These are phyloP conservation scores for Hyaloscypha hepaticicola DNA, from an alignment of 495 filamentous ascomycete species.

Conservation along the genomic window DNA sequence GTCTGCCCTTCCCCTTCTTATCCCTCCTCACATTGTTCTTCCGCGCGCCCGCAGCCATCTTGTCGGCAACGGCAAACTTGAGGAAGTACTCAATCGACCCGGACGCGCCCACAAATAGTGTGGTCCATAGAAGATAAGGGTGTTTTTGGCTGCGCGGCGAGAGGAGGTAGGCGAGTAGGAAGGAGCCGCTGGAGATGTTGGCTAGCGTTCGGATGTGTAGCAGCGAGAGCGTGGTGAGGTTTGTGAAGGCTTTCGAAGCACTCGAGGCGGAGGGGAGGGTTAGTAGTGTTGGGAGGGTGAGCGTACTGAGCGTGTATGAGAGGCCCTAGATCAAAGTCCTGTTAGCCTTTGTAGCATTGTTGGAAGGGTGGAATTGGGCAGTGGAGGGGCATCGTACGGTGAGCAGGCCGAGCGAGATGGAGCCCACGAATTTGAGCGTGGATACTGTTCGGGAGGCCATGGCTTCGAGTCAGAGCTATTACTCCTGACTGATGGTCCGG, in stretches of 20 bases:
- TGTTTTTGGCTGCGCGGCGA: conserved; percentile 70
- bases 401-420: conserved; percentile 78
- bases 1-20: conserved; percentile 30
- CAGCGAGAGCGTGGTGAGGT: conserved; percentile 58
- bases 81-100: conserved; percentile 57
- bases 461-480: background rate
- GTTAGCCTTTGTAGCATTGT: background rate
- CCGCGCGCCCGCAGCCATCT: conserved; percentile 35
- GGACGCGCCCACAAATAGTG: conserved; percentile 54
- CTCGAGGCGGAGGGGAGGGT: conserved; percentile 68
- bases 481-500: conserved; percentile 20
- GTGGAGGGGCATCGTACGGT: conserved; percentile 57
- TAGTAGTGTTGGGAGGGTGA: conserved; percentile 74
- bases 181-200: conserved; percentile 56
- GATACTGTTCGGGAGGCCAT: conserved; percentile 73
- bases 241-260: conserved; percentile 62
- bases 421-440: conserved; percentile 84
- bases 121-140: conserved; percentile 83
- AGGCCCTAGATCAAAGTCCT: conserved; percentile 59
- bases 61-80: conserved; percentile 27
- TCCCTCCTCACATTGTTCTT: conserved; percentile 12
- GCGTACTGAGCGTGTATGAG: conserved; percentile 72
- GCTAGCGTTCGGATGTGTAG: conserved; percentile 61
- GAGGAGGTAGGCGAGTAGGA: conserved; percentile 70
- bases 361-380: conserved; percentile 13